Evolutionary conservation across 306 rosid species (phyloP), one percentile per base, ranked within the genome.

Genomic region (Cajanus cajan): DNA sequence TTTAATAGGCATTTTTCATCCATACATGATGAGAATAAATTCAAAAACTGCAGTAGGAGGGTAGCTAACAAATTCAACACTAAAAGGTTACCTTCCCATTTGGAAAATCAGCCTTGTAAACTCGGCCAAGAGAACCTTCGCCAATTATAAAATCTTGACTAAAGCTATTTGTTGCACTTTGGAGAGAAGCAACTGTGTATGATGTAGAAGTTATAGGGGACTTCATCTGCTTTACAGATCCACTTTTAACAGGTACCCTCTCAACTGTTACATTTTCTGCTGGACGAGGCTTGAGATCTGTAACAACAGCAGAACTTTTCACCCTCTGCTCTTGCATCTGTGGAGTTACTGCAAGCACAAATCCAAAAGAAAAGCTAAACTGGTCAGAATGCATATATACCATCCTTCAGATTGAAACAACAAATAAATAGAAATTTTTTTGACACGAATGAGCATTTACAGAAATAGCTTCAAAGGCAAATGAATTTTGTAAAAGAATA

Each of bases 41-140:
- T 68, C 71, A 9, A 57, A 73, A 62, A 74, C 80, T 5, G 45
- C 15, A 67, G 24, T 37, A 44, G 34, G 36, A 70, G 63, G 51
- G 68, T 14, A 31, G 52, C 68, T 34, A 37, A 70, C 14, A 16
- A 48, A 55, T 55, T 40, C 18, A 54, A 58, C 66, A 44, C 1
- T 72, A 67, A 31, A 78, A 84, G 64, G n/a, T 61, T 86, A 96
- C 98, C 97, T 91, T 96, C 68, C 98, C 99, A 82, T 91, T 90
- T 22, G 94, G 82, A 78, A 91, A 96, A 58, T 93, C 99, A 7
- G 98, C 97, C 90, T 40, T 88, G 85, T 96, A 96, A 39, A 96
- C 99, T 79, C 99, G 96, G 59, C 99, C 99, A 28, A 93, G 98
- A 69, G 99, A 96, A 83, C 99, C 99, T 89, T 96, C 99, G 50